A percentile compares a stretch with the other conserved stretches of the same genome.
phyloP scores from a whole-genome alignment of 1,284 basidiomycete species.

The Veloporphyrellus conicus region DNA sequence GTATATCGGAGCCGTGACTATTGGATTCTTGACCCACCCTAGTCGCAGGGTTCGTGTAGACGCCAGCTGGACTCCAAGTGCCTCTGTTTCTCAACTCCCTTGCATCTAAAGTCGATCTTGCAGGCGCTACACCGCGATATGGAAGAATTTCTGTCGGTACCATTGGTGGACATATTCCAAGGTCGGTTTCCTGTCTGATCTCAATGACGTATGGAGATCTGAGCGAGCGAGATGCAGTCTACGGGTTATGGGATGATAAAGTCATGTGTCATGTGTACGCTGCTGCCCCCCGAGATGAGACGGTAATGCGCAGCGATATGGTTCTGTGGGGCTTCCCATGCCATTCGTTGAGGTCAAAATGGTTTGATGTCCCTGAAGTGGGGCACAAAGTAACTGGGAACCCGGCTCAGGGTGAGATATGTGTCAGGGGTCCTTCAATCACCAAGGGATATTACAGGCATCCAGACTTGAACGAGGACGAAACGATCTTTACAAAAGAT shows the following conservation, averaged over 20 bases:
- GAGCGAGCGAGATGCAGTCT: conserved; percentile 31
- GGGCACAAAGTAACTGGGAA: conserved; percentile 70
- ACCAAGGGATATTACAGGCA: conserved; percentile 84
- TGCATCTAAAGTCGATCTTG: conserved; percentile 70
- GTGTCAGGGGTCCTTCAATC: conserved; percentile 76
- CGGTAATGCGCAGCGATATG: no score
- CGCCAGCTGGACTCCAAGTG: conserved; percentile 80
- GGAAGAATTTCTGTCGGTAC: conserved; percentile 80
- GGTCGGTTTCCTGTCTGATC: conserved; percentile 47
- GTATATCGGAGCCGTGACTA: conserved; percentile 80
- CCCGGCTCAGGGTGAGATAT: conserved; percentile 79
- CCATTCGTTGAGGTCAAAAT: conserved; percentile 88
- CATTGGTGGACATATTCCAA: conserved; percentile 80
- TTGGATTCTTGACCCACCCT: conserved; percentile 83
- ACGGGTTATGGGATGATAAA: conserved; percentile 96
- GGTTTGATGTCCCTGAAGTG: conserved; percentile 75
- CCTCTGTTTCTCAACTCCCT: conserved; percentile 86
- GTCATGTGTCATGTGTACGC: conserved; percentile 80
- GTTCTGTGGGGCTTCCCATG: conserved; percentile 76
- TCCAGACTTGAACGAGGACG: conserved; percentile 83
- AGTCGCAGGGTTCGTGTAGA: conserved; percentile 82
- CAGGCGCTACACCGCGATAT: conserved; percentile 85
- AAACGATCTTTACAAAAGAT: conserved; percentile 73
- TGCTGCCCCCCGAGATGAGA: conserved; percentile 79
- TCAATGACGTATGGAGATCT: not conserved